phyloP scores from a whole-genome alignment of 2,329 filamentous ascomycete species.

The Botrytis cinerea region DNA sequence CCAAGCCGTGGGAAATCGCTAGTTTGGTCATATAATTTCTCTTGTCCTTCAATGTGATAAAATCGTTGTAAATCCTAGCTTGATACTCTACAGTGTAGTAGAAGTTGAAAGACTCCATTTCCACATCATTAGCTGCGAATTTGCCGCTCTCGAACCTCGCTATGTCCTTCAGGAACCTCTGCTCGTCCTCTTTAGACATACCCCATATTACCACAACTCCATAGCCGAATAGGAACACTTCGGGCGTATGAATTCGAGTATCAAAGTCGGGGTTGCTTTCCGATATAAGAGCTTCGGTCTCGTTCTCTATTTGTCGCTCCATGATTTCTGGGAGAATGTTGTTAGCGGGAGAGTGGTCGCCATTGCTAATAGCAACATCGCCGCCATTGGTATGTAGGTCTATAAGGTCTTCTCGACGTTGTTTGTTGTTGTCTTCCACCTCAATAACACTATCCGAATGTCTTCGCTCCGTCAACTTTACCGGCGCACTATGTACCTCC shows the following conservation, averaged over 20 bases:
- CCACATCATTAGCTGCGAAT: conserved; percentile 81
- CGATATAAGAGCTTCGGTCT: conserved; percentile 34
- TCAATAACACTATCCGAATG: conserved; percentile 77
- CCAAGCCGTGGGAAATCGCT: conserved; percentile 91
- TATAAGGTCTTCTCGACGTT: conserved; percentile 62
- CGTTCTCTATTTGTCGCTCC: conserved; percentile 44
- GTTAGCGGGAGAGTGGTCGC: conserved; percentile 31
- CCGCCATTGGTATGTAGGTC: conserved; percentile 53
- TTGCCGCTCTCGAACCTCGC: conserved; percentile 93
- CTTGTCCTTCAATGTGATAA: conserved; percentile 92
- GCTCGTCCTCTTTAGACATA: conserved; percentile 88
- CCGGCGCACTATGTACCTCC: conserved; percentile 38
- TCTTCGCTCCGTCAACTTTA: conserved; percentile 61
- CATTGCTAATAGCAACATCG: conserved; percentile 42
- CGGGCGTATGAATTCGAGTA: conserved; percentile 84
- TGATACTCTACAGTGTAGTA: conserved; percentile 99
- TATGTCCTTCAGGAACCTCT: conserved; percentile 88
- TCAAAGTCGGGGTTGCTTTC: conserved; percentile 70
- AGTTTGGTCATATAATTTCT: conserved; percentile 98
- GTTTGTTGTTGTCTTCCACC: conserved; percentile 58
- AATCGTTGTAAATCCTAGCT: conserved; percentile 98
- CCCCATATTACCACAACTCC: conserved; percentile 98
- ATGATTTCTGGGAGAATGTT: conserved; percentile 35
- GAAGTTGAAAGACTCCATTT: conserved; percentile 98
- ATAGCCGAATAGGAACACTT: conserved; percentile 96